phyloP scores from a whole-genome alignment of 2,329 filamentous ascomycete genomes.

The Aspergillus sojae region DNA sequence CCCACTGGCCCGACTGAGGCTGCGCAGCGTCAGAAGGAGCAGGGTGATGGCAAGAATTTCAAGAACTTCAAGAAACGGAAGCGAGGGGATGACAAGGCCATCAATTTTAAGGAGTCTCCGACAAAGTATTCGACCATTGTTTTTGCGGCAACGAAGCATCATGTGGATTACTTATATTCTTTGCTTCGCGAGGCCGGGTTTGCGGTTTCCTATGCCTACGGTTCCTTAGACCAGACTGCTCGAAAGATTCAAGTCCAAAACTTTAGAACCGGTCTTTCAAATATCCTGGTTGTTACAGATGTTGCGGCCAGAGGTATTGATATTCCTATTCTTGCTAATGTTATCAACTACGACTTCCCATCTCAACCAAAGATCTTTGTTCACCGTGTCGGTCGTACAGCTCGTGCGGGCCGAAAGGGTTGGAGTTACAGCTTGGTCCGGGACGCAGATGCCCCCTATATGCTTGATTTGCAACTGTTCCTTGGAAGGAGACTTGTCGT shows the following conservation, averaged over 20 bases:
- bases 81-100: conserved; percentile 50
- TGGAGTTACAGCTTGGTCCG: conserved; percentile 95
- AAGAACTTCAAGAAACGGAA: conserved; percentile 51
- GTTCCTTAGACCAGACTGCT: conserved; percentile 89
- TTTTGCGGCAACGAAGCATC: conserved; percentile 93
- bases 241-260: conserved; percentile 89
- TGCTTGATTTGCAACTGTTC: conserved; percentile 92
- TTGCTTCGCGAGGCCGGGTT: conserved; percentile 83
- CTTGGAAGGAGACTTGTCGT: conserved; percentile 80
- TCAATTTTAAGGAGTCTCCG: conserved; percentile 67
- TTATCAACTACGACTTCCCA: conserved; percentile 98
- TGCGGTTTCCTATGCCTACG: conserved; percentile 90
- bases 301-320: conserved; percentile 97
- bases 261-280: conserved; percentile 80
- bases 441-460: conserved; percentile 85
- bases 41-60: conserved; percentile 46
- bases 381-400: conserved; percentile 93
- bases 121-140: conserved; percentile 92
- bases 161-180: conserved; percentile 87
- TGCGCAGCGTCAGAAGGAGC: conserved; percentile 49
- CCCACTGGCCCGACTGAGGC: conserved; percentile 67
- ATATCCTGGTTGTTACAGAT: conserved; percentile 94
- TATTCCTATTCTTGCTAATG: conserved; percentile 92
- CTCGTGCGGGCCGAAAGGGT: conserved; percentile 85
- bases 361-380: conserved; percentile 96